Base-by-base conservation (phyloP, 202 grass and related monocot species). In the Bolboschoenoplectus hybrid region DNA sequence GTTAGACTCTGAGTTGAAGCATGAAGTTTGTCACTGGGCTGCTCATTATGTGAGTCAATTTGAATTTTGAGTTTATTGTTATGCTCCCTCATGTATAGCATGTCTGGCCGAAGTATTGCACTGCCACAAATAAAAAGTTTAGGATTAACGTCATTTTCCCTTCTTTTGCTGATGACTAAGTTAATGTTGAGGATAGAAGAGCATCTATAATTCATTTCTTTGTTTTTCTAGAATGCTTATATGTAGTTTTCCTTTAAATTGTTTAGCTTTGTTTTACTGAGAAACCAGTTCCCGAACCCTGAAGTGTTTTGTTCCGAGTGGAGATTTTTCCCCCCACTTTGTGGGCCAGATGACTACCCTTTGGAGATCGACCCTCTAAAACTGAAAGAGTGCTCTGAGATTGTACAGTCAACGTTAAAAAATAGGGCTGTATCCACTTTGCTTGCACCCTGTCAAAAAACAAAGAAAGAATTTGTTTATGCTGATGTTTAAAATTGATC, bases 1-100 rank as follows among this genome's bases (percentile, higher is more conserved):
- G 84, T 85, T 99, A 88, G 97, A 97, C 50, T 90, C 89, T 78
- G 93, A 99, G 85, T 87, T 99, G 80, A 99, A 99, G 82, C 97
- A 94, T 86, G 97, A 99, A 91, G 85, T 99, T 76, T 99, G 97
- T 85, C 92, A 84, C 81, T 99, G 97, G 97, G 97, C 97, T 85
- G 97, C 97, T 85, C 91, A 97, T 81, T 99, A 99, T 85, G 97
- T 97, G 82, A 97, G 92, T 90, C 85, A 38, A 86, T 50, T 76
- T 63, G 67, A 47, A 51, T 47, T 44, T 41, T 73, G 67, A 86
- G 13, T 60, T 14, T 63, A 47, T 38, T 40, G 5, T 35, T 26
- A 16, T 55, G 34, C 57, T 74, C 61, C 1, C 45, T 51, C 71
- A 68, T 4, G n/a, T 74, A 73, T 19, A 26, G 19, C n/a, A n/a